Base-by-base conservation (phyloP, 768 basidiomycete genomes). In the Tricholoma matsutake region DNA sequence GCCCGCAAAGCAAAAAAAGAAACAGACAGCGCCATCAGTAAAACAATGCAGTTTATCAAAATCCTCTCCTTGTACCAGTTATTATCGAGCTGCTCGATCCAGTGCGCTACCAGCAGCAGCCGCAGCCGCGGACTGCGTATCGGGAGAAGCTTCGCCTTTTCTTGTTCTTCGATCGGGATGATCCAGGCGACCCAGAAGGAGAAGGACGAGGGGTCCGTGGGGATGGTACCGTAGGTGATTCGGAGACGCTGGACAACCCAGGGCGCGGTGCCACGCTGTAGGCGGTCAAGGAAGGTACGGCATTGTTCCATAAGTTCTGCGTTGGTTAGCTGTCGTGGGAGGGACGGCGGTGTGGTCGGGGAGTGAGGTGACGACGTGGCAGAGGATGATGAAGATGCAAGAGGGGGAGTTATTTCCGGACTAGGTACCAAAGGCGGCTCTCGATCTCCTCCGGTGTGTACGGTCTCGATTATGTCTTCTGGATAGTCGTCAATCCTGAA, bases 241-340 rank as follows among this genome's bases (percentile, higher is more conserved):
- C 91, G 86, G 47, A 97, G 81, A 53, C 92, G 84, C 68, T 97
- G 93, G 2, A 93, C 86, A 35, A 98, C 87, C 96, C 96, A 98
- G 10, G 96, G 96, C 0, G 94, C 92, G 1, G 86, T 87, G 14
- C 93, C 92, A 32, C 75, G 78, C 58, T 76, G 76, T 29, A 82
- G 74, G 41, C 78, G 78, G 34, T 75, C 72, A n/a, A 82, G 75
- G 61, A 84, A 82, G 18, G 68, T 41, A 28, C 69, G 72, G 69
- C 81, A 82, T n/a, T 68, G 76, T 39, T 68, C 66, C 70, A 83
- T 81, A 37, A 89, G 77, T 63, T 86, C 81, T 1, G 78, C 79
- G 57, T 84, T 88, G 13, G 84, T 65, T 1, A 65, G 61, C 70
- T 74, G 58, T 62, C 59, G 58, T 58, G 62, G 35, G 61, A 57